Evolutionary conservation across 345 rosid species (phyloP).

Genomic region (Syzygium aqueum): DNA sequence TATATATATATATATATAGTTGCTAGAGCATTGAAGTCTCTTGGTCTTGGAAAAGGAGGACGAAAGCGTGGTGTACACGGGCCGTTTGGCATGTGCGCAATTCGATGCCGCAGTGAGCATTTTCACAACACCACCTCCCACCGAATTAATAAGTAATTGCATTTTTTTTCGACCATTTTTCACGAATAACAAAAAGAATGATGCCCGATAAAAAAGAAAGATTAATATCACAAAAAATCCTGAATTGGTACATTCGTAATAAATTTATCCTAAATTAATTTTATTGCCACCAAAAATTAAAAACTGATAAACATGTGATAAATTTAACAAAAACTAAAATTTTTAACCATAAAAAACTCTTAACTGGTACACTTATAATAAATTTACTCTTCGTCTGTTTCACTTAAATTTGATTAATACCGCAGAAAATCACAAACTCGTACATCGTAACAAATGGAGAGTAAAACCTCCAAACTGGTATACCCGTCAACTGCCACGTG

Average conservation of each 20-base stretch:
- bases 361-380: rapidly evolving
- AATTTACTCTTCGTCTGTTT: too few relatives aligned
- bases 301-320: too few relatives aligned
- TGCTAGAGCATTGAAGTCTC: background rate
- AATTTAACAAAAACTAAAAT: too few relatives aligned
- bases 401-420: too few relatives aligned
- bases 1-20: background rate
- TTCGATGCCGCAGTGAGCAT: background rate
- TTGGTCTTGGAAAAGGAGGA: background rate
- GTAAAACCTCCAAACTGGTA: too few relatives aligned
- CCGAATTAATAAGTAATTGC: background rate
- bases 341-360: too few relatives aligned
- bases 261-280: too few relatives aligned
- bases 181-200: background rate
- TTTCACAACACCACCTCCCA: background rate
- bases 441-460: too few relatives aligned
- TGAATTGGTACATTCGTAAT: too few relatives aligned
- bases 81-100: background rate
- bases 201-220: background rate
- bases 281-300: too few relatives aligned
- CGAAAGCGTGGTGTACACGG: background rate
- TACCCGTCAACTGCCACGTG: too few relatives aligned
- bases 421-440: too few relatives aligned
- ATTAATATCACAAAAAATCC: background rate
- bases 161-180: background rate